Percentiles rank a stretch among this genome's conserved stretches.
Conservation (phyloP, 176 grass and related monocot species). For the Carex littledalei region DNA sequence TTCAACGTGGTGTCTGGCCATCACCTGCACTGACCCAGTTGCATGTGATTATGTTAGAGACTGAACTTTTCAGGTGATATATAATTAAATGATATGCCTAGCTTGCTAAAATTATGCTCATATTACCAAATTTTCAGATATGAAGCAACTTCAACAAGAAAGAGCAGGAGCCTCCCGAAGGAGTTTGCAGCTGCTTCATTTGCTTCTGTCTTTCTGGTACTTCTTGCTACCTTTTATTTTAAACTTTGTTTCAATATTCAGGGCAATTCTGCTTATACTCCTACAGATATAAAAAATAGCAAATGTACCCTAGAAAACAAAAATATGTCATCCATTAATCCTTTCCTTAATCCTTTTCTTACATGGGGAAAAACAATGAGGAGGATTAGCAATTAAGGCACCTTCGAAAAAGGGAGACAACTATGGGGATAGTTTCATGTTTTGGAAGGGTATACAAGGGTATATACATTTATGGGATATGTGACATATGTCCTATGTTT, state of each 20-base stretch:
- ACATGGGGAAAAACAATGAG: not conserved
- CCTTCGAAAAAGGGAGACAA: not conserved
- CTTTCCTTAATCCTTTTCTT: not conserved
- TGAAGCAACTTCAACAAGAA: slow-evolving; percentile 73
- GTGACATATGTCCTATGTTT: slow-evolving; percentile 4
- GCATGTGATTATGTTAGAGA: not conserved
- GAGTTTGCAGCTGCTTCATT: slow-evolving; percentile 47
- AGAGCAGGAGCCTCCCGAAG: slow-evolving; percentile 72
- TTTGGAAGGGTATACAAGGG: not conserved
- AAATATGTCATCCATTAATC: not conserved
- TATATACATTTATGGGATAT: not conserved
- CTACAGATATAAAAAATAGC: not conserved
- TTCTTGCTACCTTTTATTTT: not conserved
- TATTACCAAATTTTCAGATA: slow-evolving; percentile 46
- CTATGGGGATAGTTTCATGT: not conserved
- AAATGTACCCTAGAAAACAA: not conserved
- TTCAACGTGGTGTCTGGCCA: too few relatives aligned
- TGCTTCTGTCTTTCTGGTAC: slow-evolving; percentile 82
- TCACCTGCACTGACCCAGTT: not conserved
- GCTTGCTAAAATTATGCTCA: not conserved
- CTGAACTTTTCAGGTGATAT: not conserved
- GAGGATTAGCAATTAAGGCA: not conserved
- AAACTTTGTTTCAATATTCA: not conserved
- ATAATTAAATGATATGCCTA: not conserved
- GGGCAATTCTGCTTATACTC: not conserved